Evolutionary conservation across 2,329 filamentous ascomycete species (phyloP), one percentile per base, ranked within the genome.

Genomic region (Aspergillus neoniger): DNA sequence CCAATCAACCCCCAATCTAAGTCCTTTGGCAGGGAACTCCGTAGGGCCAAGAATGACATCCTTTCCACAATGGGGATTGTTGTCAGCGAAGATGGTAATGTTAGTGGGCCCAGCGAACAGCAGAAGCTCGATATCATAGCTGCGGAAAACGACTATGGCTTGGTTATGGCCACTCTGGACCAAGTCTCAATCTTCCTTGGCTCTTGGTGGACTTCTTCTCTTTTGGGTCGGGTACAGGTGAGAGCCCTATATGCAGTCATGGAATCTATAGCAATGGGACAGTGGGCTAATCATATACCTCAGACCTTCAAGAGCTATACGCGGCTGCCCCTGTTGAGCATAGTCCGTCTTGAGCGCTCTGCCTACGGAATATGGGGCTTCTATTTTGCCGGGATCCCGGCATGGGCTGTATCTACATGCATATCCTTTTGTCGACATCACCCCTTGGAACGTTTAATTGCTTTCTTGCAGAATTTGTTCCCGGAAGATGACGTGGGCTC

Each of bases 1-100:
- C 80, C 81, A 32, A 72, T 77, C 30, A 82, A 82, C 63, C 70
- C 72, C 3, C 72, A 72, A 32, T 80, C 80, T 6, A 77, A 76
- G 60, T 62, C 63, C 12, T 67, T 77, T 28, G 75, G 74, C 9
- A 74, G 75, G 43, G 73, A 76, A 53, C 74, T 81, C 7, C 71
- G 77, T 53, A 76, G 79, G 67, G 80, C 81, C 0, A 81, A 82
- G 62, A 83, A 83, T 72, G 80, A 82, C 62, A 79, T 82, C 32
- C 72, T 82, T 15, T 79, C 78, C 21, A 81, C 78, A 8, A 80
- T 82, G 73, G 80, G 80, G 3, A 77, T 82, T 41, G 78, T 81
- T 41, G 77, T 80, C 61, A 78, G 77, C 56, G 75, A 78, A 62
- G 72, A 77, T 64, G 71, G 74, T 15, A 75, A 70, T 39, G 59